Conservation (phyloP, 2,329 filamentous ascomycete species). For the Cercospora sp. region DNA sequence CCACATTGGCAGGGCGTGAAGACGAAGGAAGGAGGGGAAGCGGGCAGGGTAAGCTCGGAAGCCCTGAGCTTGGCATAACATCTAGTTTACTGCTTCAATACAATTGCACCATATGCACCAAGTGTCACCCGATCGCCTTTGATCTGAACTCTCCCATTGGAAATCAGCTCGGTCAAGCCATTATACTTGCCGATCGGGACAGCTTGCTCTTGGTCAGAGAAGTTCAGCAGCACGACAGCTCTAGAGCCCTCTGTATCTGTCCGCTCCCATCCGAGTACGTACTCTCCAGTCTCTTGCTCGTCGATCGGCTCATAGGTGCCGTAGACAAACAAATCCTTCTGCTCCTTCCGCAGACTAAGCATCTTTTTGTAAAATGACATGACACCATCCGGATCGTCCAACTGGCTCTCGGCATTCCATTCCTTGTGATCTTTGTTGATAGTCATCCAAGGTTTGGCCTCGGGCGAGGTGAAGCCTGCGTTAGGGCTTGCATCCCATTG, state of each 20-base stretch:
- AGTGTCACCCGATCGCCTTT: constrained; percentile 16
- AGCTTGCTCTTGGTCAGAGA: constrained; percentile 43
- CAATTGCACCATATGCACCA: constrained; percentile 22
- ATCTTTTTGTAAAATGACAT: constrained; percentile 59
- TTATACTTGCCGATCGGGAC: constrained; percentile 20
- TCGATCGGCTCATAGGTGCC: constrained; percentile 25
- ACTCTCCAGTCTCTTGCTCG: constrained; percentile 34
- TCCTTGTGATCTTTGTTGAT: constrained; percentile 21
- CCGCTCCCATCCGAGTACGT: constrained; percentile 8
- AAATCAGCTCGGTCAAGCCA: constrained; percentile 13
- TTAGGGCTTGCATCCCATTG: constrained; percentile 60
- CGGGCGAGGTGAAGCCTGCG: constrained; percentile 59
- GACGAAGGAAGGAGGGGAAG: not conserved
- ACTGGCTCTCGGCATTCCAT: constrained; percentile 43
- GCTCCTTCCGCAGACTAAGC: constrained; percentile 27
- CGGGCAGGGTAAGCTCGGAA: not conserved
- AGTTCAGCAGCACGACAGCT: constrained; percentile 39
- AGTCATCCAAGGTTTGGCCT: constrained; percentile 22
- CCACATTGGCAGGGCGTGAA: not conserved
- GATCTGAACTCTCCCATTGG: constrained; percentile 23
- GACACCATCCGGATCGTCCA: constrained; percentile 49
- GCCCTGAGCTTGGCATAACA: constrained; percentile 9
- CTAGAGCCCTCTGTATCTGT: not conserved
- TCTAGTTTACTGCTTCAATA: constrained; percentile 14
- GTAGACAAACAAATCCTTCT: constrained; percentile 27